phyloP scores from a whole-genome alignment of 2,329 filamentous ascomycete species.

The Colletotrichum godetiae region DNA sequence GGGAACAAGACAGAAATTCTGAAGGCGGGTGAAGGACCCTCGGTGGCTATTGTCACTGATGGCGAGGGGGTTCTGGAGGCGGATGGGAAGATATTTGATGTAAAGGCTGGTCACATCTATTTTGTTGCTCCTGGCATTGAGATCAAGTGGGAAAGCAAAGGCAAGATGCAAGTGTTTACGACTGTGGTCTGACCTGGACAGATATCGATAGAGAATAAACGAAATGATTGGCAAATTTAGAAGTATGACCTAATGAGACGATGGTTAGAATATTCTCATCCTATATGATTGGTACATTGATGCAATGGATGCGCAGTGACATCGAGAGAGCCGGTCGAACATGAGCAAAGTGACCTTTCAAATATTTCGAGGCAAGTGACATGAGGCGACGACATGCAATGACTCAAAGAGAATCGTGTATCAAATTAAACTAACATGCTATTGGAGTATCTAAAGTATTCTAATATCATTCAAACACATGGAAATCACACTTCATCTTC shows the following conservation, averaged over 20 bases:
- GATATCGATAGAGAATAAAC: background rate
- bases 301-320: background rate
- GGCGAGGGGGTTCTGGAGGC: constrained; percentile 68
- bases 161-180: constrained; percentile 50
- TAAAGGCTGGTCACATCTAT: constrained; percentile 73
- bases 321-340: too few species aligned
- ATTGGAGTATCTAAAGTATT: background rate
- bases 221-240: background rate
- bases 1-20: constrained; percentile 68
- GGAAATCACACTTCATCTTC: background rate
- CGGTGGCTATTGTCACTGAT: constrained; percentile 70
- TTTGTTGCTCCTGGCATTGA: constrained; percentile 70
- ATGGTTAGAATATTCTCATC: background rate
- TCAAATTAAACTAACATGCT: background rate
- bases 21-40: constrained; percentile 67
- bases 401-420: too few species aligned
- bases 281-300: background rate
- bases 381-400: too few species aligned
- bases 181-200: constrained; percentile 41
- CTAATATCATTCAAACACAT: background rate
- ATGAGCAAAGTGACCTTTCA: too few species aligned
- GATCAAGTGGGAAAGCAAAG: constrained; percentile 45
- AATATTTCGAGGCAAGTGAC: too few species aligned
- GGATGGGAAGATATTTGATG: constrained; percentile 60
- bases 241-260: background rate